phyloP scores from a whole-genome alignment of 768 basidiomycete species.

The Podaxis sp. region DNA sequence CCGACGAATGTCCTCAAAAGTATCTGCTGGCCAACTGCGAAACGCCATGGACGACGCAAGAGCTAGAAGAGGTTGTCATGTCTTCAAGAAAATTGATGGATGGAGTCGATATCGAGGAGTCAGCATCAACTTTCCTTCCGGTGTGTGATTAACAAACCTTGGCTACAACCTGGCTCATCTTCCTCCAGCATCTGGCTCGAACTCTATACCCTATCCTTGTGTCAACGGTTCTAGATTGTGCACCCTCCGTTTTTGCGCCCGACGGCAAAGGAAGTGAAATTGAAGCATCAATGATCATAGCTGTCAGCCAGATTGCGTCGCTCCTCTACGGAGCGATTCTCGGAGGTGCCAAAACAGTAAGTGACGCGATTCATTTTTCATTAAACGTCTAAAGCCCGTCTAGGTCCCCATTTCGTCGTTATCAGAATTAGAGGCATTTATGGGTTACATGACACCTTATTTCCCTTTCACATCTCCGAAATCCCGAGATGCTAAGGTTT shows the following conservation, averaged over 20 bases:
- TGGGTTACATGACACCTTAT: constrained; percentile 77
- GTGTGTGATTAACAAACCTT: constrained; percentile 4
- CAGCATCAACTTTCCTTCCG: constrained; percentile 3
- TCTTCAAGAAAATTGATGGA: not conserved
- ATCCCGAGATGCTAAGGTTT: constrained; percentile 60
- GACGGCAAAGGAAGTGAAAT: constrained; percentile 55
- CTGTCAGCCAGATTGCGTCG: constrained; percentile 55
- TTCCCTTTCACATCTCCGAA: constrained; percentile 71
- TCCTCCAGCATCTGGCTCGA: constrained; percentile 60
- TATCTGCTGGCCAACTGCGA: constrained; percentile 12
- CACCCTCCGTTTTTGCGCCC: constrained; percentile 79
- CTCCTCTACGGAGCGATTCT: constrained; percentile 61
- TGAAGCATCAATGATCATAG: constrained; percentile 59
- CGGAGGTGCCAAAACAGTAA: constrained; percentile 40
- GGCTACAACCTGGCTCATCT: not conserved
- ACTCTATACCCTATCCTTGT: constrained; percentile 78
- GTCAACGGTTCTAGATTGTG: constrained; percentile 85
- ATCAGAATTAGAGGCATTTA: constrained; percentile 55
- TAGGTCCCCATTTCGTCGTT: constrained; percentile 27
- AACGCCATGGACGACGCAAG: constrained; percentile 17
- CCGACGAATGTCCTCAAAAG: constrained; percentile 33
- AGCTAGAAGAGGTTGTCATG: constrained; percentile 15
- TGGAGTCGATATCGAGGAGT: not conserved
- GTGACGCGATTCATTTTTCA: constrained; percentile 16
- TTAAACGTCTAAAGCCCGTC: not conserved